A percentile compares a stretch with the other conserved stretches of the same genome.
Conservation (phyloP, 2,329 filamentous ascomycete genomes). For the Calonectria ilicicola region DNA sequence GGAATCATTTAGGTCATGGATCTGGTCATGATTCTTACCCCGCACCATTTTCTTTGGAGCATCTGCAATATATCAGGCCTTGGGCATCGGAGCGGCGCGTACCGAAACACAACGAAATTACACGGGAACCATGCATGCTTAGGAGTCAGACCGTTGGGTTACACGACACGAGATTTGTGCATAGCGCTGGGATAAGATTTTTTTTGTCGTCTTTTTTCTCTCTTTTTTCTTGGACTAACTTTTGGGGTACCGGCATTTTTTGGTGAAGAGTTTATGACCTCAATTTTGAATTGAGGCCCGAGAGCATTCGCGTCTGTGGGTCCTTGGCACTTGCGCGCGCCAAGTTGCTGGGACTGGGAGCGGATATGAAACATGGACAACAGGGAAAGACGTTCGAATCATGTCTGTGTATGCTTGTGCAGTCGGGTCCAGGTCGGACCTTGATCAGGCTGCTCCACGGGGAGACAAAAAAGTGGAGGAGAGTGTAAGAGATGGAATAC, state of each 20-base stretch:
- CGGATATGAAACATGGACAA: slow-evolving; percentile 11
- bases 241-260: slow-evolving; percentile 30
- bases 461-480: neutral
- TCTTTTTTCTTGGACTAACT: slow-evolving; percentile 4
- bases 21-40: slow-evolving; percentile 11
- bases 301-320: slow-evolving; percentile 24
- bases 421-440: neutral
- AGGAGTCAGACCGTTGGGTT: slow-evolving; percentile 33
- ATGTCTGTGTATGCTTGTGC: neutral
- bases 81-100: slow-evolving; percentile 27
- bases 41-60: slow-evolving; percentile 3
- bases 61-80: slow-evolving; percentile 14
- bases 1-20: slow-evolving; percentile 64
- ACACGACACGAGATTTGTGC: slow-evolving; percentile 28
- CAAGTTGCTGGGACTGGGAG: slow-evolving; percentile 35
- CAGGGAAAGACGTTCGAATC: neutral
- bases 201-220: slow-evolving; percentile 25
- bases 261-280: slow-evolving; percentile 23
- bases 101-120: slow-evolving; percentile 33
- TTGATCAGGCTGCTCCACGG: neutral
- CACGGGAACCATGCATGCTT: slow-evolving; percentile 27
- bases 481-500: slow-evolving; percentile 18
- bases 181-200: slow-evolving; percentile 25
- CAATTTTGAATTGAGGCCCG: neutral
- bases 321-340: slow-evolving; percentile 30